Evolutionary conservation across 2,329 filamentous ascomycete species (phyloP).

Genomic region (Penicillium frequentans): DNA sequence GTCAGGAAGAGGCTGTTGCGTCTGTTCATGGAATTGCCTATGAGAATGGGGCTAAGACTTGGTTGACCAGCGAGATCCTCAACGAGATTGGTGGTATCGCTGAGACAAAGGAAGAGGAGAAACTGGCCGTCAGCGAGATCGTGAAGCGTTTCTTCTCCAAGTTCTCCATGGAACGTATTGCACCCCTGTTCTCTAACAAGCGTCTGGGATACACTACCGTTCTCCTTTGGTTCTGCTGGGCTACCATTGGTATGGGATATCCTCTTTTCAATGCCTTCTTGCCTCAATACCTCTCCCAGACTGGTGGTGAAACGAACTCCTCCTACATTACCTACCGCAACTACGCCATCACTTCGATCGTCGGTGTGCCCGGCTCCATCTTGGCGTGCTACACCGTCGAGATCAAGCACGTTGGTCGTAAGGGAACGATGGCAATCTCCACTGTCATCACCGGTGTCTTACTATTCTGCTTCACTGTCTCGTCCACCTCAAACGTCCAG

Average conservation of each 20-base stretch:
- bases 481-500: conserved; percentile 49
- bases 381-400: conserved; percentile 73
- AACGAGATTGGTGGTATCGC: conserved; percentile 53
- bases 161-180: conserved; percentile 67
- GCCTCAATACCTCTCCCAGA: conserved; percentile 74
- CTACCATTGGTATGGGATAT: conserved; percentile 81
- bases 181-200: conserved; percentile 58
- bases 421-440: conserved; percentile 56
- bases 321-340: conserved; percentile 64
- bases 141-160: conserved; percentile 61
- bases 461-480: conserved; percentile 56
- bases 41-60: conserved; percentile 67
- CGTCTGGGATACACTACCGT: conserved; percentile 50
- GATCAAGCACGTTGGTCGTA: conserved; percentile 62
- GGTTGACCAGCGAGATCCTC: conserved; percentile 70
- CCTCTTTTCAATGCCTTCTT: conserved; percentile 87
- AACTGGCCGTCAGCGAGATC: conserved; percentile 47
- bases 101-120: conserved; percentile 40
- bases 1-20: conserved; percentile 74
- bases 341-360: conserved; percentile 76
- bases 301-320: conserved; percentile 55
- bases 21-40: conserved; percentile 76
- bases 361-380: conserved; percentile 74
- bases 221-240: conserved; percentile 77
- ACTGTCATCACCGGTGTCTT: conserved; percentile 55